Percentiles rank a stretch among this genome's conserved stretches.
Evolutionary conservation across 139 green algal genomes (phyloP).

Genomic region (Tetraselmis chui): DNA sequence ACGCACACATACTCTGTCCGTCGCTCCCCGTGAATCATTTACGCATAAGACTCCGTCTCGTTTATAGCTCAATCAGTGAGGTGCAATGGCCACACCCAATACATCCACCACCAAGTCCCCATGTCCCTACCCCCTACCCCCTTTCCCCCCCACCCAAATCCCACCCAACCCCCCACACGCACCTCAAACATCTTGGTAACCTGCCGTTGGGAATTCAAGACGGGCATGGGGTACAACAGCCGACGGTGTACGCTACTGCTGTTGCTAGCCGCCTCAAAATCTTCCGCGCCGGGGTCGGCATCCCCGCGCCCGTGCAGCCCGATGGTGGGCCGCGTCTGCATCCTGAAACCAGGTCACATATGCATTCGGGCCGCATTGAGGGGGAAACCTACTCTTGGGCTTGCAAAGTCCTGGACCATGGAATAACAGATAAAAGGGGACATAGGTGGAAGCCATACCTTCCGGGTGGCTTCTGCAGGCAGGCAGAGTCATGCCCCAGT

Average conservation of each 20-base stretch:
- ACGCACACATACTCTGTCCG: neutral
- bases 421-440: no score
- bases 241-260: neutral
- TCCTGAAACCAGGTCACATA: no score
- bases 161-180: neutral
- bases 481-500: neutral
- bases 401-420: no score
- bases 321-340: conserved; percentile 37
- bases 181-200: conserved; percentile 9
- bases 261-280: neutral
- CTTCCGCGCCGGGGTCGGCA: neutral
- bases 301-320: conserved; percentile 10
- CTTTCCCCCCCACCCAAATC: no score
- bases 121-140: no score
- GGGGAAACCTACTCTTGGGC: no score
- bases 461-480: neutral
- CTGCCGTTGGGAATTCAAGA: neutral
- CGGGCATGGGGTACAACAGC: neutral
- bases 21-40: neutral
- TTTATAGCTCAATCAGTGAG: neutral
- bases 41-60: no score
- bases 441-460: no score
- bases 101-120: neutral
- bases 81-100: neutral
- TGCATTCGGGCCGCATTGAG: no score